Base-by-base conservation (phyloP, 1,284 basidiomycete genomes). In the Naganishia cerealis region DNA sequence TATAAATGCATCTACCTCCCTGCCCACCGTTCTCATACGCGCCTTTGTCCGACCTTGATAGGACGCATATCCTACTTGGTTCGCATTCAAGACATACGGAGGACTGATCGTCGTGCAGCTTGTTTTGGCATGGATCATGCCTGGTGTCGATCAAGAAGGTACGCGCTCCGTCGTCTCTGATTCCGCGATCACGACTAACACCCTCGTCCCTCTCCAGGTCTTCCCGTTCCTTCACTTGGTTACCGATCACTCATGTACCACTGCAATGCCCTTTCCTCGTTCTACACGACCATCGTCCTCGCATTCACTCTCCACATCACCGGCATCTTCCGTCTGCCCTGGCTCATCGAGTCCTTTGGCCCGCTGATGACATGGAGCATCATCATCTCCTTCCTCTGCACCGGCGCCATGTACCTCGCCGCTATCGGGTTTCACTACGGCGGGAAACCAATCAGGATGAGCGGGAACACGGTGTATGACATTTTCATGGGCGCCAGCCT, bases 331-430 rank as follows among this genome's bases (percentile, higher is more conserved):
- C 88, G 91, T 70, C 87, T 99, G 66, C 94, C 91, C 15, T 88
- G 90, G 79, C 92, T 99, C 78, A 94, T 99, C 76, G 93, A 97
- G 82, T 90, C 98, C 82, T 97, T 94, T 76, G 95, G 95, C 5
- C 88, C 91, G 74, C 85, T 99, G 78, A 97, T 99, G 94, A 88
- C 92, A 16, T 94, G 97, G 55, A 88, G 90, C 18, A 95, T 96
- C 85, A 90, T 96, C 73, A 91, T 88, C 72, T 93, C 94, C 67
- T 96, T 94, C 75, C 84, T 83, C 48, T 86, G 92, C 69, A 89
- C 92, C 6, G 85, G 91, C 71, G 85, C 87, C 71, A 88, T 89
- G 75, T 94, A 96, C 80, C 84, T 92, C 72, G 81, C 87, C 68
- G 88, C 89, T 0, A 85, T 94, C 70, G 82, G 85, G 1, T 75